Evolutionary conservation across 768 basidiomycete species (phyloP), one percentile per base, ranked within the genome.

Genomic region (Infundibulicybe gibba): DNA sequence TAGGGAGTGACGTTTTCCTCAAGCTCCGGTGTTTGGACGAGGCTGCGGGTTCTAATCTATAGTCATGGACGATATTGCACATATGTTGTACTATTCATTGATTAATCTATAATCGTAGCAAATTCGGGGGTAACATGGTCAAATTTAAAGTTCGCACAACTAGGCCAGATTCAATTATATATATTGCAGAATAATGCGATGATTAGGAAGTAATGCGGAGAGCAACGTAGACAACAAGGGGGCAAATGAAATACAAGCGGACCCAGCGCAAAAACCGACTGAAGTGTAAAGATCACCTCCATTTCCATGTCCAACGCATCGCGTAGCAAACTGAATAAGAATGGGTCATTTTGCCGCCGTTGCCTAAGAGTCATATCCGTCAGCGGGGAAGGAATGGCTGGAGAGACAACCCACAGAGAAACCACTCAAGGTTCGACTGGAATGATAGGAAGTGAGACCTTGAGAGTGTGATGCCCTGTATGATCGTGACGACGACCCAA

Each of bases 371-470:
- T n/a, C 17, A 47, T 43, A 32, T 57, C 49, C 49, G 54, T 48
- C 49, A 34, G 40, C 15, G 19, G 39, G 21, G n/a, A 8, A 17
- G 30, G 46, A n/a, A 12, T 5, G 43, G 32, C 31, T 49, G 45
- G 21, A 20, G 6, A 20, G 11, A 19, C 40, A 48, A 77, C 82
- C 70, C 63, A 86, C 84, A 65, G 76, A 75, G 66, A 82, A 76
- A 61, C 86, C 79, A 59, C 73, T 84, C 69, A 89, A 67, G 51
- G 86, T 83, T 56, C 87, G 78, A 67, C 79, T 87, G 53, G 87
- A 84, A 61, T 84, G 81, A 65, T 87, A 85, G n/a, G 79, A 77
- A 32, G 83, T 80, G 48, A 87, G 71, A 47, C 80, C 75, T 58
- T 87, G 86, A 38, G 79, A 68, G 59, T 88, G 87, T 25, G 85